A percentile compares a stretch with the other conserved stretches of the same genome.
phyloP scores from a whole-genome alignment of 225 moss, liverwort and hornwort genomes.

The Ulota crispa region DNA sequence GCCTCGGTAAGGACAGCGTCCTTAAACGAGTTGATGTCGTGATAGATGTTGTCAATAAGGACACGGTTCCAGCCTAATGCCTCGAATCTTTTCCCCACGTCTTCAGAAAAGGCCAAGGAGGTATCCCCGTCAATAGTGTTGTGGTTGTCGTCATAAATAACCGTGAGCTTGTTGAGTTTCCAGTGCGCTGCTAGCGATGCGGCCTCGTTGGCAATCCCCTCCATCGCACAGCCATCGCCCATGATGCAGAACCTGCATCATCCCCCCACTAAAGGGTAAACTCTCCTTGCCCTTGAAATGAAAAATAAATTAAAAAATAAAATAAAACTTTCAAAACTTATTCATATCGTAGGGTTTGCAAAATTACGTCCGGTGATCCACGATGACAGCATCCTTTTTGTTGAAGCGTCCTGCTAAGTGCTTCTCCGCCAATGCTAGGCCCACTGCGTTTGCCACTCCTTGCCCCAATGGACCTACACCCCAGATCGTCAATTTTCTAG shows the following conservation, averaged over 20 bases:
- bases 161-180: conserved; percentile 74
- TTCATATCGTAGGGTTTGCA: neutral
- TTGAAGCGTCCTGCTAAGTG: conserved; percentile 74
- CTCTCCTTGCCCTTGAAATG: neutral
- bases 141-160: conserved; percentile 80
- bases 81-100: conserved; percentile 61
- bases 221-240: conserved; percentile 92
- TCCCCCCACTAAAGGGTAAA: neutral
- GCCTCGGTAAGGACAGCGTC: conserved; percentile 38
- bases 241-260: conserved; percentile 70
- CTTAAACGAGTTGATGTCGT: conserved; percentile 55
- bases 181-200: conserved; percentile 73
- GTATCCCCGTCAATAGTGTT: conserved; percentile 76
- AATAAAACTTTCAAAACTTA: neutral
- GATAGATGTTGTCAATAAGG: conserved; percentile 59
- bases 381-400: conserved; percentile 59
- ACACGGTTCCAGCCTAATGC: conserved; percentile 71
- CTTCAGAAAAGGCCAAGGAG: conserved; percentile 52
- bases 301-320: neutral
- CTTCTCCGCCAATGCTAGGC: conserved; percentile 74
- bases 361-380: conserved; percentile 73
- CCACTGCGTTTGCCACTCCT: conserved; percentile 86
- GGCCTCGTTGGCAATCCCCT: conserved; percentile 75
- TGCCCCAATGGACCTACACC: conserved; percentile 74
- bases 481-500: neutral